A percentile compares a stretch with the other conserved stretches of the same genome.
These are phyloP conservation scores for Huntiella bhutanensis DNA, from an alignment of 2,329 filamentous ascomycete genomes.

Conservation along the genomic window DNA sequence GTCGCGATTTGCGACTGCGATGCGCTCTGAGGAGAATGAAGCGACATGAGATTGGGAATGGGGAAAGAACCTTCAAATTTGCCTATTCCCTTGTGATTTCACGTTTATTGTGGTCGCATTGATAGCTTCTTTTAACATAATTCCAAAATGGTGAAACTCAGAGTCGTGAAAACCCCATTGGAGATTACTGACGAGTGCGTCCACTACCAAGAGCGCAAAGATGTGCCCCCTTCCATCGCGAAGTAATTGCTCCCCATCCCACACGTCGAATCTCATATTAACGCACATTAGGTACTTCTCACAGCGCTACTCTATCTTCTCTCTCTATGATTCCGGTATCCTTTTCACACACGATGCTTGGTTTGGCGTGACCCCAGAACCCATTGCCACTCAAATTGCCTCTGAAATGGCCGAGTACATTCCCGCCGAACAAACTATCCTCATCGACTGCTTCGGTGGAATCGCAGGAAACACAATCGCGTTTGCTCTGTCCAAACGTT, in stretches of 20 bases:
- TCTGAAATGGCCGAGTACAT: constrained; percentile 40
- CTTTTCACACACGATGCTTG: constrained; percentile 85
- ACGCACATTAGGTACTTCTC: constrained; percentile 55
- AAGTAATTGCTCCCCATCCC: neutral
- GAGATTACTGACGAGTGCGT: constrained; percentile 45
- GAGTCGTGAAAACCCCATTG: constrained; percentile 15
- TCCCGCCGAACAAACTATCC: constrained; percentile 36
- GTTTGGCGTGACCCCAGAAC: constrained; percentile 93
- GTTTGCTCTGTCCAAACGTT: constrained; percentile 66
- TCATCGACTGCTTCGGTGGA: constrained; percentile 82
- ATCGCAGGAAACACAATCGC: constrained; percentile 88
- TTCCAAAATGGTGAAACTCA: no score
- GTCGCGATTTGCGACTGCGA: neutral
- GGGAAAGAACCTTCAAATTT: no score
- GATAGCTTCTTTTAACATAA: no score
- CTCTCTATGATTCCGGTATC: constrained; percentile 69
- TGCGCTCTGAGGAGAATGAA: no score
- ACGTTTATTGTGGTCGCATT: no score
- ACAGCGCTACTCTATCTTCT: constrained; percentile 75
- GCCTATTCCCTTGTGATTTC: no score
- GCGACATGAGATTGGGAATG: no score
- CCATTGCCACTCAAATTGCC: constrained; percentile 66
- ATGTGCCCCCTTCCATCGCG: constrained; percentile 59
- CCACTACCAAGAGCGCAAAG: constrained; percentile 50
- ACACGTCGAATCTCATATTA: neutral